Evolutionary conservation across 1,284 basidiomycete genomes (phyloP).

Genomic region (Schizopora paradoxa): DNA sequence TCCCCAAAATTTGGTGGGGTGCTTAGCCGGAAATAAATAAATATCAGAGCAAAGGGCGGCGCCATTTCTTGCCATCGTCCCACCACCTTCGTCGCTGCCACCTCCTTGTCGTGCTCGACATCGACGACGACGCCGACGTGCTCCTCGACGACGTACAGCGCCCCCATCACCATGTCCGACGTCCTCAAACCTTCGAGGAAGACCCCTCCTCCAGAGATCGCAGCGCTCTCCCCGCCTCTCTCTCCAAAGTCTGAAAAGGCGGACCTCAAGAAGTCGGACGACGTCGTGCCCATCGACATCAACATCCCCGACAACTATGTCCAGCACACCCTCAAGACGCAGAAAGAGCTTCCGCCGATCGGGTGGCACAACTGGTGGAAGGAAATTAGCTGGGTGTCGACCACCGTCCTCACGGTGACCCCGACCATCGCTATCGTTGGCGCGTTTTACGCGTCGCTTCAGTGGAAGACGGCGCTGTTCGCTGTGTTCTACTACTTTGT

Average conservation of each 20-base stretch:
- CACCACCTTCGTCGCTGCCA: no score
- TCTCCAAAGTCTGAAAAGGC: slow-evolving; percentile 17
- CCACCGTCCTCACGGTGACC: slow-evolving; percentile 62
- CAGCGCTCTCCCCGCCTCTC: slow-evolving; percentile 20
- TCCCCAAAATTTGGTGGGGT: no score
- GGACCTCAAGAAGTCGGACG: slow-evolving; percentile 22
- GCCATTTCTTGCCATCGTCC: no score
- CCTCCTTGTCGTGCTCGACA: no score
- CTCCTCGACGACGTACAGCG: no score
- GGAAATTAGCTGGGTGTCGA: slow-evolving; percentile 72
- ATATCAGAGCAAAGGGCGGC: no score
- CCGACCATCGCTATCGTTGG: slow-evolving; percentile 72
- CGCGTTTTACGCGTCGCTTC: slow-evolving; percentile 51
- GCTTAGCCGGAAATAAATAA: no score
- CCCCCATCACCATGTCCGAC: slow-evolving; percentile 16
- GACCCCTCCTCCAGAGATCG: slow-evolving; percentile 21
- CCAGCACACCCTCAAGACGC: slow-evolving; percentile 72
- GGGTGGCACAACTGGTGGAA: slow-evolving; percentile 59
- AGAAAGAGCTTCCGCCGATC: slow-evolving; percentile 74
- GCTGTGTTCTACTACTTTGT: slow-evolving; percentile 78
- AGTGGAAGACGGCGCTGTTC: slow-evolving; percentile 67
- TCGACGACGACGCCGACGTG: no score
- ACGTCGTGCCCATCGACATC: slow-evolving; percentile 49
- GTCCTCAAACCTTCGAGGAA: slow-evolving; percentile 18
- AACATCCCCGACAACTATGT: slow-evolving; percentile 90